Percentiles rank a stretch among this genome's conserved stretches.
Conservation (phyloP, 208 protist genomes). For the Entamoeba invadens region DNA sequence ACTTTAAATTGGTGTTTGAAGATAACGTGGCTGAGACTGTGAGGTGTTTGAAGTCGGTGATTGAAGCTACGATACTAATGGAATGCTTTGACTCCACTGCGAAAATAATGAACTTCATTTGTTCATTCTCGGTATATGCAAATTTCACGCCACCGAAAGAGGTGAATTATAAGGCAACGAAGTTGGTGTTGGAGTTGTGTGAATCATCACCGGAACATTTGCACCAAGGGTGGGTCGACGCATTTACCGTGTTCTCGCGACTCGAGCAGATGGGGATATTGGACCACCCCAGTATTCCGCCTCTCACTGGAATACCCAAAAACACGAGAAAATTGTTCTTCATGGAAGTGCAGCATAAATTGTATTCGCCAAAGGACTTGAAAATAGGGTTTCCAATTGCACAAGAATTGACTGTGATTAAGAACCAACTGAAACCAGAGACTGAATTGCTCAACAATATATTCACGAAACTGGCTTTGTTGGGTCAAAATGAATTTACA, state of each 20-base stretch:
- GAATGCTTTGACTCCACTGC: background rate
- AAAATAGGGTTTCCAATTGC: background rate
- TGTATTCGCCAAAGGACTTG: background rate
- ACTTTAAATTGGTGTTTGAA: background rate
- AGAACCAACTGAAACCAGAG: background rate
- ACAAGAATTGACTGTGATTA: background rate
- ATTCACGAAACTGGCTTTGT: background rate
- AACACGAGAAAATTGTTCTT: background rate
- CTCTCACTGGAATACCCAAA: background rate
- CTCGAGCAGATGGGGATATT: background rate
- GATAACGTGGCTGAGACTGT: background rate
- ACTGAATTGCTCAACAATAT: background rate
- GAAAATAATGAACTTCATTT: background rate
- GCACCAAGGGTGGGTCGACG: background rate
- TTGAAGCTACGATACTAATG: background rate
- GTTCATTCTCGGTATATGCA: background rate
- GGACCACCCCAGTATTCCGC: background rate
- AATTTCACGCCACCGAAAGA: background rate
- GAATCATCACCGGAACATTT: background rate
- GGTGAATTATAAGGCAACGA: background rate
- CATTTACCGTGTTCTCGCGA: background rate
- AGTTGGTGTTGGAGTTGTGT: background rate
- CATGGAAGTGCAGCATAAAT: background rate
- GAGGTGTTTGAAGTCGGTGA: background rate
- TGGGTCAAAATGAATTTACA: background rate